Conservation (phyloP, 495 filamentous ascomycete genomes). For the Daldinia bambusicola region DNA sequence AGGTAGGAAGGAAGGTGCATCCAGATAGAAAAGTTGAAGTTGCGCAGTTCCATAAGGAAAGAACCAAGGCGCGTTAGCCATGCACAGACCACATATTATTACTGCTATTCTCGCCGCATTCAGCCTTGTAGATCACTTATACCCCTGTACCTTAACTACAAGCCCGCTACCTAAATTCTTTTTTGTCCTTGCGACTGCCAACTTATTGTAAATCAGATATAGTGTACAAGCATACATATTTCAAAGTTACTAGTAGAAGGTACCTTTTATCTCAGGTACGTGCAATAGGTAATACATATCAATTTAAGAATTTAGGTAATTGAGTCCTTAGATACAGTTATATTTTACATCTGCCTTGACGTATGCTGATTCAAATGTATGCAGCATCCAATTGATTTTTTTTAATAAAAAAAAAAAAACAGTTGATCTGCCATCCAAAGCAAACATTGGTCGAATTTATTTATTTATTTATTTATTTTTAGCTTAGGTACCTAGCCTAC, state of each 20-base stretch:
- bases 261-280: too few relatives aligned
- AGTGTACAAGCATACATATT: too few relatives aligned
- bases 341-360: neutral
- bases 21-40: constrained; percentile 42
- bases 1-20: constrained; percentile 24
- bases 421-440: too few relatives aligned
- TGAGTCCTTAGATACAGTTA: too few relatives aligned
- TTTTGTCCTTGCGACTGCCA: too few relatives aligned
- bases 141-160: neutral
- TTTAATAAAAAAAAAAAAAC: too few relatives aligned
- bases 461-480: too few relatives aligned
- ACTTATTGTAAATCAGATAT: neutral
- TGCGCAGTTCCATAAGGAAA: constrained; percentile 28
- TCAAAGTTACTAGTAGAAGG: too few relatives aligned
- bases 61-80: constrained; percentile 20
- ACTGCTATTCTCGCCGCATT: constrained; percentile 37
- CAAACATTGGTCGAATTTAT: too few relatives aligned
- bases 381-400: neutral
- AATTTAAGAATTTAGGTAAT: too few relatives aligned
- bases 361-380: neutral
- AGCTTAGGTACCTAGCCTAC: too few relatives aligned
- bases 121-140: constrained; percentile 35
- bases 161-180: neutral
- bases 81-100: constrained; percentile 30
- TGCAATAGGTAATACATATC: too few relatives aligned